phyloP scores from a whole-genome alignment of 305 asterid species.

The Fraxinus platypoda region DNA sequence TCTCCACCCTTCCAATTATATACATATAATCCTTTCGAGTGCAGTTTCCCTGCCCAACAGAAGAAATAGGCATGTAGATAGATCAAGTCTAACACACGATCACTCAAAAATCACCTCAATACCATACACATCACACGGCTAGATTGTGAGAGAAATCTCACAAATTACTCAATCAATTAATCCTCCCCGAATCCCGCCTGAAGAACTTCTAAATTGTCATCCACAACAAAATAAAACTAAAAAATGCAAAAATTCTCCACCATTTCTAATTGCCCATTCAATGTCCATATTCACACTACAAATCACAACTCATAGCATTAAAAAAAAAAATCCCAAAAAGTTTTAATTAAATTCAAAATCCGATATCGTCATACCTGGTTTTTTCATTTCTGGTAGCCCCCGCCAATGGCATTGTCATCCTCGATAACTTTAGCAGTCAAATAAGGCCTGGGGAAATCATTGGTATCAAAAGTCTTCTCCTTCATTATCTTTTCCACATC shows the following conservation, averaged over 20 bases:
- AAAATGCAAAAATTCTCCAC: not conserved
- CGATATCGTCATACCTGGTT: conserved; percentile 23
- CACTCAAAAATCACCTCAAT: not conserved
- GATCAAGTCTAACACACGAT: not conserved
- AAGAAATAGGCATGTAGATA: not conserved
- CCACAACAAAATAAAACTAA: not conserved
- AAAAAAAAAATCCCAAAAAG: not conserved
- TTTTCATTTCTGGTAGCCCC: conserved; percentile 75
- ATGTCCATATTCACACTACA: not conserved
- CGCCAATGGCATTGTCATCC: conserved; percentile 70
- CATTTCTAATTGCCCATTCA: not conserved
- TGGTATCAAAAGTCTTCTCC: conserved; percentile 62
- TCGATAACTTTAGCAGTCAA: conserved; percentile 60
- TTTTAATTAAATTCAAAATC: not conserved
- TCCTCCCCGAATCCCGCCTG: not conserved
- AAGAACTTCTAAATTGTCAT: not conserved
- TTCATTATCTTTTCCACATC: conserved; percentile 74
- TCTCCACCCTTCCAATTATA: not conserved
- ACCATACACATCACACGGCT: not conserved
- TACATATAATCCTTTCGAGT: not conserved
- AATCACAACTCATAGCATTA: not conserved
- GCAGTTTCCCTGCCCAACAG: not conserved
- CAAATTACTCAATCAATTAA: not conserved
- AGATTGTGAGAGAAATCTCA: not conserved
- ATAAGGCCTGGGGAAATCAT: conserved; percentile 76